phyloP scores from a whole-genome alignment of 257 asterid genomes.

The Lavandula angustifolia region DNA sequence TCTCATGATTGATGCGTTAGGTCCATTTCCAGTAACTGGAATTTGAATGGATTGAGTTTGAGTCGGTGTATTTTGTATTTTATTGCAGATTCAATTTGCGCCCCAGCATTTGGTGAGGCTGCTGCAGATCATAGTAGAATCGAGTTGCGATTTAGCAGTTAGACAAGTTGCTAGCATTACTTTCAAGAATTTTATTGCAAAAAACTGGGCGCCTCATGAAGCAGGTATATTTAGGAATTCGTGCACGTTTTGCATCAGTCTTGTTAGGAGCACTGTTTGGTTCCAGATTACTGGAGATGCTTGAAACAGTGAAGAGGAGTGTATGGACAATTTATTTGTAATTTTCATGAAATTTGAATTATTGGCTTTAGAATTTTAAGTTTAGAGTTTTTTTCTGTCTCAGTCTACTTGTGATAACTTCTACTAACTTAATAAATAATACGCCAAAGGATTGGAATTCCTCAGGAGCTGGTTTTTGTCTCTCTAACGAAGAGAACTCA shows the following conservation, averaged over 20 bases:
- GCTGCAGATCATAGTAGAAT: slow-evolving; percentile 90
- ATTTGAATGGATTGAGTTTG: slow-evolving; percentile 17
- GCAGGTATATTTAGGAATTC: slow-evolving; percentile 46
- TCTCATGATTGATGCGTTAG: neutral
- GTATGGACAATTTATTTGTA: neutral
- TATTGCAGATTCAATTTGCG: slow-evolving; percentile 71
- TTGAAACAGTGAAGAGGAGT: neutral
- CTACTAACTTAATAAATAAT: no score
- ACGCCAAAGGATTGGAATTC: neutral
- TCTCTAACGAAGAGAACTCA: neutral
- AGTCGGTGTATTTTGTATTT: slow-evolving; percentile 8
- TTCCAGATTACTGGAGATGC: slow-evolving; percentile 6
- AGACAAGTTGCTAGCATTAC: slow-evolving; percentile 97
- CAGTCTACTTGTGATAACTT: no score
- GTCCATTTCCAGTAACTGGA: slow-evolving; percentile 5
- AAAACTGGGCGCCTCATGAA: slow-evolving; percentile 86
- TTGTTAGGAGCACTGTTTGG: slow-evolving; percentile 13
- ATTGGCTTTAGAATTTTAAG: no score
- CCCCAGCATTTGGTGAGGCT: slow-evolving; percentile 97
- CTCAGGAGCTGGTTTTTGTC: neutral
- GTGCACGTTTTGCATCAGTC: neutral
- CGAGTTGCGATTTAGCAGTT: slow-evolving; percentile 72
- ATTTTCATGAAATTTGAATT: no score
- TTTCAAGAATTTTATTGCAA: slow-evolving; percentile 84
- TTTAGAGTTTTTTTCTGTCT: no score